phyloP scores from a whole-genome alignment of 495 filamentous ascomycete genomes.

The Aspergillus nidulans region DNA sequence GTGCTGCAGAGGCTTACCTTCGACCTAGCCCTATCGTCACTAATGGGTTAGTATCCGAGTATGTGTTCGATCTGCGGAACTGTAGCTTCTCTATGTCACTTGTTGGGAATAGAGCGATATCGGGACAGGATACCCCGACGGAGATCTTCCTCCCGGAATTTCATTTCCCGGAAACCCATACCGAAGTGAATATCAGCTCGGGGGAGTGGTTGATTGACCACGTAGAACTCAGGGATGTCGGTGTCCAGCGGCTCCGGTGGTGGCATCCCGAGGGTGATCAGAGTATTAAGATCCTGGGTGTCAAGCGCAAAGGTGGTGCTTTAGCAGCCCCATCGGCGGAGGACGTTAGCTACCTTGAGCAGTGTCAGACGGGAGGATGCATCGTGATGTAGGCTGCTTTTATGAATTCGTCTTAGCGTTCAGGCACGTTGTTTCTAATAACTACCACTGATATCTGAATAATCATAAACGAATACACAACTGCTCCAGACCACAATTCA shows the following conservation, averaged over 20 bases:
- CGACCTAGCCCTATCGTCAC: conserved; percentile 77
- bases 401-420: background rate
- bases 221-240: conserved; percentile 61
- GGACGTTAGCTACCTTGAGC: conserved; percentile 60
- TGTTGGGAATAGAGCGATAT: conserved; percentile 45
- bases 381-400: conserved; percentile 41
- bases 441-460: background rate
- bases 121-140: conserved; percentile 60
- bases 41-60: conserved; percentile 60
- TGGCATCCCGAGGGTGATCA: conserved; percentile 87
- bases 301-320: conserved; percentile 56
- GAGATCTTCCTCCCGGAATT: conserved; percentile 86
- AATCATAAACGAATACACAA: background rate
- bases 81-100: conserved; percentile 69
- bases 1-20: conserved; percentile 88
- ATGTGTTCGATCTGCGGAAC: conserved; percentile 74
- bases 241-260: conserved; percentile 75
- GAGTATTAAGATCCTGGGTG: conserved; percentile 69
- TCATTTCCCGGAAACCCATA: conserved; percentile 76
- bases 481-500: too few relatives aligned
- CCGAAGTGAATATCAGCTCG: conserved; percentile 66
- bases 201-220: conserved; percentile 85
- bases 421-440: too few relatives aligned
- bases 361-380: conserved; percentile 52
- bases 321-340: conserved; percentile 33